Base-by-base conservation (phyloP, 352 stramenopile genomes). In the Phytophthora sojae region DNA sequence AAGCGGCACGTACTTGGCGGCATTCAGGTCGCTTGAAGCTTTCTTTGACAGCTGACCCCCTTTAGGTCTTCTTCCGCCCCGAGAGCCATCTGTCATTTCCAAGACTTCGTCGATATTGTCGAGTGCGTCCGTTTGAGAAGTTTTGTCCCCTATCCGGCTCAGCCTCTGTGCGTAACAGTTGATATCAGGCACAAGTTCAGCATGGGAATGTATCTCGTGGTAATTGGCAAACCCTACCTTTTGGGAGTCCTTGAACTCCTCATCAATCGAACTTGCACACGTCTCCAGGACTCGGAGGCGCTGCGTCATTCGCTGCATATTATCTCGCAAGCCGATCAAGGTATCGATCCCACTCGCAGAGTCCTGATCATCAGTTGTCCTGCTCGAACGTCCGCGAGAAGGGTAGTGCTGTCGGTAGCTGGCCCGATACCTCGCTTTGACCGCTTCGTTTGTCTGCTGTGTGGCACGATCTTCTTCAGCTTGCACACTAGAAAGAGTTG, bases 241-340 rank as follows among this genome's bases (percentile, higher is more conserved):
- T 49, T 85, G 75, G 0, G 81, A 82, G 29, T 67, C 53, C 55
- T 83, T 87, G 15, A 91, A 92, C 15, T 91, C 79, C 1, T 90
- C 69, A 32, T 91, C 82, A 8, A 92, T 89, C 17, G 78, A 73
- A 35, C 82, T 69, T 1, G 85, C 85, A 45, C 69, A 83, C 12
- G 61, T 75, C 50, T 92, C 82, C 29, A 92, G 76, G 23, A 74
- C 77, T 15, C 51, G 42, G 23, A 92, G 65, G 9, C 82, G 83
- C n/a, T 72, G 66, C 30, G 76, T 86, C 69, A 90, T 83, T 45
- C 67, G 61, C 44, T 85, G 70, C 79, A 91, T 88, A 23, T 87
- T 77, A 26, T 79, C 61, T 45, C 71, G 74, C 12, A 91, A 56
- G 14, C 72, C 61, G 21, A 79, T 55, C 17, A 90, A 73, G 12